Evolutionary conservation across 345 rosid species (phyloP).

Genomic region (Camelina sativa): DNA sequence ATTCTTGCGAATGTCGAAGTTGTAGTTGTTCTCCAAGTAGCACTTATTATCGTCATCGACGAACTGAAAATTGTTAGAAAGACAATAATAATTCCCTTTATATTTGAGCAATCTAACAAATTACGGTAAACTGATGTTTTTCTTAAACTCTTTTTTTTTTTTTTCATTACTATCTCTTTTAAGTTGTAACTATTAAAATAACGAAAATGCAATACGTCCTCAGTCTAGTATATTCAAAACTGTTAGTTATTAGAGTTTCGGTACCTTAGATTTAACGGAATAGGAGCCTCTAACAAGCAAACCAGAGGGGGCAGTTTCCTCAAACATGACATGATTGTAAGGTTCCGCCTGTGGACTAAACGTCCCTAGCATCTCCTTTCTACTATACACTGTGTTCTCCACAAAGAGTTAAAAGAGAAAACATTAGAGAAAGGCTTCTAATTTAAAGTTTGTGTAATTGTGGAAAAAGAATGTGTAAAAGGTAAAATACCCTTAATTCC

Average conservation of each 20-base stretch:
- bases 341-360: slow-evolving; percentile 86
- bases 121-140: background rate
- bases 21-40: slow-evolving; percentile 79
- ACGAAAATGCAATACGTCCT: no score
- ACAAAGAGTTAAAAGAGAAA: background rate
- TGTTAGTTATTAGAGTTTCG: background rate
- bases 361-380: slow-evolving; percentile 93
- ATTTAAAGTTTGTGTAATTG: background rate
- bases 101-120: background rate
- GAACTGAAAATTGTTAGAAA: slow-evolving; percentile 50
- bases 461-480: background rate
- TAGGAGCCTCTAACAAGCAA: slow-evolving; percentile 84
- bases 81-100: background rate
- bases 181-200: background rate
- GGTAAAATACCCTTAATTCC: slow-evolving; percentile 61
- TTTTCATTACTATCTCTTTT: background rate
- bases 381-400: slow-evolving; percentile 69
- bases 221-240: no score
- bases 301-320: slow-evolving; percentile 90
- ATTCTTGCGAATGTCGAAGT: slow-evolving; percentile 71
- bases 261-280: slow-evolving; percentile 78
- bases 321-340: slow-evolving; percentile 69
- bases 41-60: slow-evolving; percentile 76
- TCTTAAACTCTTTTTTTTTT: background rate
- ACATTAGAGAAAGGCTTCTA: background rate